Percentiles rank a stretch among this genome's conserved stretches.
Evolutionary conservation across 176 grass and related monocot genomes (phyloP).

Genomic region (Carex kokanica): DNA sequence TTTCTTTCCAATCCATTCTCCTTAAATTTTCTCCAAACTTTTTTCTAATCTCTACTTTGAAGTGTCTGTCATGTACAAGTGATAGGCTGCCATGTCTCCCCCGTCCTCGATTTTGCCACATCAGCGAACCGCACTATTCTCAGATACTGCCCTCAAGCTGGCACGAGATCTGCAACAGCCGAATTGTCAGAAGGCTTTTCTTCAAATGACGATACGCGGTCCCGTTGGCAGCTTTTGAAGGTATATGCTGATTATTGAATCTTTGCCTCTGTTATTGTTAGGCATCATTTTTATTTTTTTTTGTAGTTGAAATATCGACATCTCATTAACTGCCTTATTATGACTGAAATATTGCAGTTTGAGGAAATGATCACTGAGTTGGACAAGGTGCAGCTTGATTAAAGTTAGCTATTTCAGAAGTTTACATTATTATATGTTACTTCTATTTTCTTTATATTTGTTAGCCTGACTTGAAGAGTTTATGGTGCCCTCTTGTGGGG

Average conservation of each 20-base stretch:
- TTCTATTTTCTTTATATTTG: neutral
- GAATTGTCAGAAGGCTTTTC: no score
- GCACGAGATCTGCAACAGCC: no score
- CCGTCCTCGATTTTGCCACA: no score
- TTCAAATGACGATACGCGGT: no score
- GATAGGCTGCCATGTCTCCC: no score
- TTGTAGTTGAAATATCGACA: neutral
- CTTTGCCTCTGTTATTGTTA: neutral
- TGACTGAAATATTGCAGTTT: conserved; percentile 40
- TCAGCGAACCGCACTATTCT: no score
- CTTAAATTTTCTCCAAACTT: neutral
- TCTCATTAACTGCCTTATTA: neutral
- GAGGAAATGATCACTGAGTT: conserved; percentile 87
- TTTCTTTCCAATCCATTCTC: neutral
- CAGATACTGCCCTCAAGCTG: no score
- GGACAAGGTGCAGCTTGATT: conserved; percentile 85
- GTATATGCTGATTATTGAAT: conserved; percentile 30
- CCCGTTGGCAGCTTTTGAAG: no score
- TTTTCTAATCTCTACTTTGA: no score
- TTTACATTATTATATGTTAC: neutral
- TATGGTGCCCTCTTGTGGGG: neutral
- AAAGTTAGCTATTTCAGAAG: conserved; percentile 23
- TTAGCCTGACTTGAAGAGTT: conserved; percentile 2
- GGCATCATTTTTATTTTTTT: neutral
- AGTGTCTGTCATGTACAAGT: no score